Evolutionary conservation across 2,329 filamentous ascomycete genomes (phyloP), one percentile per base, ranked within the genome.

Genomic region (Stylonectria norvegica): DNA sequence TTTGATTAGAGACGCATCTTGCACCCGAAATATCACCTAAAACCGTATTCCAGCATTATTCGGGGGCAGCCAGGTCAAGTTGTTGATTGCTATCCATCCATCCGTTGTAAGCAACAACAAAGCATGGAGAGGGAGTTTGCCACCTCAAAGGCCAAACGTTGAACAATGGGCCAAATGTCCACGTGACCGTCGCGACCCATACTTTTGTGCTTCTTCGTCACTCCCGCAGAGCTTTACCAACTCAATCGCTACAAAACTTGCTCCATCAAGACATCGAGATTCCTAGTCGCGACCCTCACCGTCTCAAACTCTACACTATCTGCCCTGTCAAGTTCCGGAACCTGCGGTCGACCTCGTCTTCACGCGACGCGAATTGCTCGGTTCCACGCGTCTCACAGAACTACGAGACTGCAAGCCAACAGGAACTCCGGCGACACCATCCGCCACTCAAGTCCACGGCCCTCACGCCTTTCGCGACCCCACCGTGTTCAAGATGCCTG

Each of bases 401-500:
- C 47, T 42, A 29, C 40, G 36, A 38, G 33, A 37, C 45, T 29
- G 29, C 46, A 37, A 52, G 5, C 12, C 27, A 31, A n/a, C n/a
- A n/a, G n/a, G 39, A 33, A 39, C 51, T 35, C 37, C 47, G 47
- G 49, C 48, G 44, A 56, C 41, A 36, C 35, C 25, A 45, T 37
- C 55, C 48, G 43, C 50, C 53, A 55, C 52, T 36, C 27, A 42
- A 37, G 22, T 33, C 42, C 40, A 35, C 44, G 34, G 34, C 32
- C 36, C 19, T 39, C 36, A 35, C 36, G 38, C 25, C 19, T 6
- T 16, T 20, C 34, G 19, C 42, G 39, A 40, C 43, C 29, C 34
- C 43, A 37, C 37, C 40, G 34, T 31, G 46, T 38, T 52, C 62
- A 75, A 49, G 41, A 96, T 96, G 87, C 75, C 88, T 53, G 78